A percentile compares a stretch with the other conserved stretches of the same genome.
Evolutionary conservation across 495 filamentous ascomycete species (phyloP).

Genomic region (Cryomyces minteri): DNA sequence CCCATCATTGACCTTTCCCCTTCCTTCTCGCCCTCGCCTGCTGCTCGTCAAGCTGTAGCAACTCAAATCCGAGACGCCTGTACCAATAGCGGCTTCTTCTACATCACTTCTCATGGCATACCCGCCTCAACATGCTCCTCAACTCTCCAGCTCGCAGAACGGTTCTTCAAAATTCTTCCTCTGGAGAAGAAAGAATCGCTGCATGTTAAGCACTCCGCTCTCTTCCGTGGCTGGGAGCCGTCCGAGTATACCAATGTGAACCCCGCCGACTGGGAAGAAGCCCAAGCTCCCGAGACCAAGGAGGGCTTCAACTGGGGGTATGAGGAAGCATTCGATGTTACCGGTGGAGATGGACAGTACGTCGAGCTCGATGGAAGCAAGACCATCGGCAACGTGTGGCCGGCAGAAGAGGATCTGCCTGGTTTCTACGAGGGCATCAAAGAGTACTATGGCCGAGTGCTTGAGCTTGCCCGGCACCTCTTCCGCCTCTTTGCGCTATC

Average conservation of each 20-base stretch:
- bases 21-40: conserved; percentile 4
- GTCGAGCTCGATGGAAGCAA: conserved; percentile 41
- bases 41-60: conserved; percentile 4
- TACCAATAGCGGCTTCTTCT: conserved; percentile 12
- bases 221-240: conserved; percentile 41
- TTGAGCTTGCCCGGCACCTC: conserved; percentile 5
- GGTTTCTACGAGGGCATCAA: conserved; percentile 27
- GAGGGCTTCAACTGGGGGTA: conserved; percentile 31
- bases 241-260: conserved; percentile 31
- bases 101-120: conserved; percentile 10
- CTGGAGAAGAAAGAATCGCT: conserved; percentile 19
- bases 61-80: conserved; percentile 8
- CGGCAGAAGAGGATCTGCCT: conserved; percentile 35
- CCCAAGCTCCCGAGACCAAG: conserved; percentile 46
- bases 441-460: conserved; percentile 8
- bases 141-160: conserved; percentile 9
- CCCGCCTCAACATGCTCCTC: conserved; percentile 1
- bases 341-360: conserved; percentile 35
- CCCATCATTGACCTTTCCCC: conserved; percentile 11
- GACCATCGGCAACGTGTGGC: conserved; percentile 44
- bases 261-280: conserved; percentile 46
- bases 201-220: conserved; percentile 25
- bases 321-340: conserved; percentile 22
- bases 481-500: conserved; percentile 7
- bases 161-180: neutral